Evolutionary conservation across 148 eudicot species (phyloP).

Genomic region (Vaccinium darrowii): DNA sequence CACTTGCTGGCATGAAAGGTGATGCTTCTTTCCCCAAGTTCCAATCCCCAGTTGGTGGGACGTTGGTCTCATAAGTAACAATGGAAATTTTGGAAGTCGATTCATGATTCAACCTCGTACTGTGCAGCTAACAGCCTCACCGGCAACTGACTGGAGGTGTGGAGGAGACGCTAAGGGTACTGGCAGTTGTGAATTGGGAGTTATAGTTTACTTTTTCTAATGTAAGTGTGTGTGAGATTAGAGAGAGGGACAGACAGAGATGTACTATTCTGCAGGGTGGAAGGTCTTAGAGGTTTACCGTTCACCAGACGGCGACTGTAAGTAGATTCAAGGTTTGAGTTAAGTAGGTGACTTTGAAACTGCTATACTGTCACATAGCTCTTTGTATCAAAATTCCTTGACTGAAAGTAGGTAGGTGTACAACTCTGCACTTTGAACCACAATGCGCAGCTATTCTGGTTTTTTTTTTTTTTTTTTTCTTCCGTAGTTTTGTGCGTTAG

Average conservation of each 20-base stretch:
- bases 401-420: slow-evolving; percentile 5
- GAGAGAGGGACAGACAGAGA: not conserved
- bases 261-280: slow-evolving; percentile 18
- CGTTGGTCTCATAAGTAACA: slow-evolving; percentile 37
- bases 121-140: slow-evolving; percentile 28
- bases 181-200: slow-evolving; percentile 22
- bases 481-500: not conserved
- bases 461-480: not conserved
- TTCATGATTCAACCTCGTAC: slow-evolving; percentile 44
- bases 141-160: slow-evolving; percentile 23
- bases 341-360: not conserved
- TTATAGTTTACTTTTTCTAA: slow-evolving; percentile 13
- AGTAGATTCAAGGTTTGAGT: slow-evolving; percentile 16
- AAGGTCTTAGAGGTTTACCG: slow-evolving; percentile 28
- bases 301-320: slow-evolving; percentile 37
- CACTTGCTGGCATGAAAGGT: slow-evolving; percentile 36
- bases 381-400: not conserved
- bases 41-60: slow-evolving; percentile 40
- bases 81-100: slow-evolving; percentile 34
- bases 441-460: too few relatives aligned
- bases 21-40: slow-evolving; percentile 39
- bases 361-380: not conserved
- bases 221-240: not conserved
- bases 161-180: slow-evolving; percentile 19
- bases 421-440: not conserved